Evolutionary conservation across 2,329 filamentous ascomycete genomes (phyloP).

Genomic region (Ophiobolus disseminans): DNA sequence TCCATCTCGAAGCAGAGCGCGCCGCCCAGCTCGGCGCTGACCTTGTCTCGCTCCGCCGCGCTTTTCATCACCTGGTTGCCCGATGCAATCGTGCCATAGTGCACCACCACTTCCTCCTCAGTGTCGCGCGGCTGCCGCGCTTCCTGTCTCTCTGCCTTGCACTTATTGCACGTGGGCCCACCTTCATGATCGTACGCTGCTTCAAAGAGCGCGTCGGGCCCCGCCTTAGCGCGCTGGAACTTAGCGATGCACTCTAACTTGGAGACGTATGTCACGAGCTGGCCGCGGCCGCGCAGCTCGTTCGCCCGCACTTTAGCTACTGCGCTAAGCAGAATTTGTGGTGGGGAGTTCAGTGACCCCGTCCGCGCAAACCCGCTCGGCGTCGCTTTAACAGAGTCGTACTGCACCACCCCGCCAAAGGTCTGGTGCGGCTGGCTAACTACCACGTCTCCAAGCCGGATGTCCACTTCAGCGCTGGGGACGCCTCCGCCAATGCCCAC

Average conservation of each 20-base stretch:
- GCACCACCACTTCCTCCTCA: neutral
- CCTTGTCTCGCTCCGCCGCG: conserved; percentile 44
- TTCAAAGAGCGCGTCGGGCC: neutral
- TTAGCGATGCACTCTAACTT: neutral
- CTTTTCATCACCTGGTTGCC: conserved; percentile 53
- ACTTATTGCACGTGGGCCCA: neutral
- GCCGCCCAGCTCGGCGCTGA: conserved; percentile 2
- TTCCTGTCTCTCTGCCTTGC: neutral
- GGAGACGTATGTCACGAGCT: neutral
- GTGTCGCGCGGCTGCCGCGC: neutral
- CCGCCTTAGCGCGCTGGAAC: neutral
- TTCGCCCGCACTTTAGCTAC: conserved; percentile 3
- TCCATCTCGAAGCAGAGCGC: conserved; percentile 5
- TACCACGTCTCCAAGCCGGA: conserved; percentile 9
- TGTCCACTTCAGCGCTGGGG: conserved; percentile 11
- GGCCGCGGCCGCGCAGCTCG: neutral
- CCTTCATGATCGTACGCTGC: conserved; percentile 2
- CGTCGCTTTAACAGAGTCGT: conserved; percentile 4
- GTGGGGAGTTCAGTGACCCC: conserved; percentile 1
- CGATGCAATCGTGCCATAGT: conserved; percentile 41
- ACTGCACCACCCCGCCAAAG: conserved; percentile 19
- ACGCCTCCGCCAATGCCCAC: conserved; percentile 51
- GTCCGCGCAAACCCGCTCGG: conserved; percentile 2
- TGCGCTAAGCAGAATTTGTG: conserved; percentile 1
- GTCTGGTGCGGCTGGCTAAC: conserved; percentile 7